These are phyloP conservation scores for Tephrocybe sp. DNA, from an alignment of 768 basidiomycete species.

Conservation along the genomic window DNA sequence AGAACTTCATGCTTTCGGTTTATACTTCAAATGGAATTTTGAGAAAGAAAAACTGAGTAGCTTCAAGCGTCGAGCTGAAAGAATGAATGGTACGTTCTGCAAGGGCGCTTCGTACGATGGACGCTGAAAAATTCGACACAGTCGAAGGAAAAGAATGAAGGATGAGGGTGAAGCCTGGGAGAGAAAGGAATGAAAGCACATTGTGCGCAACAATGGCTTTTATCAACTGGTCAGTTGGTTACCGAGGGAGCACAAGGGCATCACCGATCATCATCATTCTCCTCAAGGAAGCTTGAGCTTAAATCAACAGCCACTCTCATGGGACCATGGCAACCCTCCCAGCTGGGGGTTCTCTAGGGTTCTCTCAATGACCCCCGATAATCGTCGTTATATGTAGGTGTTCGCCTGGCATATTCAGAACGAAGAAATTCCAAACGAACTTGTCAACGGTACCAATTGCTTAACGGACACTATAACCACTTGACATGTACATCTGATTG, in stretches of 20 bases:
- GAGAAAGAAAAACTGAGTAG: slow-evolving; percentile 3
- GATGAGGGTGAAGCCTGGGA: not conserved
- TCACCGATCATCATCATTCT: not conserved
- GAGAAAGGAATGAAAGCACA: not conserved
- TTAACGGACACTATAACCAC: too few species aligned
- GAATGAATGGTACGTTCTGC: slow-evolving; percentile 13
- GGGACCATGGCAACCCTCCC: too few species aligned
- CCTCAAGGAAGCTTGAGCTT: too few species aligned
- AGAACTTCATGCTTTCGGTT: slow-evolving; percentile 29
- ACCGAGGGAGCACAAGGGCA: not conserved
- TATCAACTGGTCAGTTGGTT: not conserved
- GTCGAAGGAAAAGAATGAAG: slow-evolving; percentile 14
- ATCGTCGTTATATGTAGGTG: too few species aligned
- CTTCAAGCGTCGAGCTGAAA: slow-evolving; percentile 16
- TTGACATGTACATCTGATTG: too few species aligned
- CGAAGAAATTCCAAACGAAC: too few species aligned
- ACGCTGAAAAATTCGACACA: slow-evolving; percentile 17
- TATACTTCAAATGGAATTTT: not conserved
- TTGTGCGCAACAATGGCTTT: not conserved
- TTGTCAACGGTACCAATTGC: too few species aligned
- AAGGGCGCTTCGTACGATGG: not conserved
- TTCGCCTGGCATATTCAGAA: too few species aligned
- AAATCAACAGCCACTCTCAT: too few species aligned
- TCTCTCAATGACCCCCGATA: too few species aligned
- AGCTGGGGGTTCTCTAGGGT: too few species aligned